phyloP scores from a whole-genome alignment of 352 stramenopile genomes.

The Phytophthora brassicae region DNA sequence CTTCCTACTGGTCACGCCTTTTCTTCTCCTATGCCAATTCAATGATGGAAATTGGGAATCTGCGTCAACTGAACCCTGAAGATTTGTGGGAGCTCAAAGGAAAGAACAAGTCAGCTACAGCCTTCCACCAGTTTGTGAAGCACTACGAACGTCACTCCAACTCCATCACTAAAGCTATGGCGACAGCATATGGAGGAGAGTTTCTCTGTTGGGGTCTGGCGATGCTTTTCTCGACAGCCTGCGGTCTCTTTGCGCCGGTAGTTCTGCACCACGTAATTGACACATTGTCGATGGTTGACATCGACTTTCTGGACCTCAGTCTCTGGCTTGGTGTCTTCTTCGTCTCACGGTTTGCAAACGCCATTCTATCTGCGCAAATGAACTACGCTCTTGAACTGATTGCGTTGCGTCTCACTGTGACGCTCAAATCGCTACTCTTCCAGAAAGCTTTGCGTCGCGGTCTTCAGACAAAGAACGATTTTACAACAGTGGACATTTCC shows the following conservation, averaged over 20 bases:
- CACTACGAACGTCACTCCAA: constrained; percentile 23
- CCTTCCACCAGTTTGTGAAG: constrained; percentile 30
- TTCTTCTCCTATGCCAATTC: constrained; percentile 50
- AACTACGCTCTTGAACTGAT: constrained; percentile 35
- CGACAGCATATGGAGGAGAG: constrained; percentile 22
- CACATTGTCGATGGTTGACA: constrained; percentile 20
- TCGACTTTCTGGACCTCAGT: constrained; percentile 31
- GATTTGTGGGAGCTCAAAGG: constrained; percentile 48
- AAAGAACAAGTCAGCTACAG: constrained; percentile 24
- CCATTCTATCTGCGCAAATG: constrained; percentile 28
- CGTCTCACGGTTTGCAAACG: constrained; percentile 31
- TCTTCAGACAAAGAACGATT: constrained; percentile 17
- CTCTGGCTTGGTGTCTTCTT: constrained; percentile 55
- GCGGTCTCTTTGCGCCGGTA: constrained; percentile 40
- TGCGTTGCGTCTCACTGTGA: constrained; percentile 33
- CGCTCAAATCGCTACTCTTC: constrained; percentile 48
- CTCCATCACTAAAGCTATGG: constrained; percentile 32
- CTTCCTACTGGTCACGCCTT: constrained; percentile 28
- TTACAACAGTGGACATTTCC: constrained; percentile 67
- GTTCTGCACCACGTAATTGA: constrained; percentile 54
- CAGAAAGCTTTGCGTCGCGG: constrained; percentile 40
- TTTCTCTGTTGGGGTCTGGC: constrained; percentile 35
- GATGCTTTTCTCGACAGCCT: constrained; percentile 33
- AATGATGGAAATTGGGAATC: constrained; percentile 44
- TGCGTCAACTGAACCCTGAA: constrained; percentile 38